These are phyloP conservation scores for Fusarium stilboides DNA, from an alignment of 2,329 filamentous ascomycete genomes.

Conservation along the genomic window DNA sequence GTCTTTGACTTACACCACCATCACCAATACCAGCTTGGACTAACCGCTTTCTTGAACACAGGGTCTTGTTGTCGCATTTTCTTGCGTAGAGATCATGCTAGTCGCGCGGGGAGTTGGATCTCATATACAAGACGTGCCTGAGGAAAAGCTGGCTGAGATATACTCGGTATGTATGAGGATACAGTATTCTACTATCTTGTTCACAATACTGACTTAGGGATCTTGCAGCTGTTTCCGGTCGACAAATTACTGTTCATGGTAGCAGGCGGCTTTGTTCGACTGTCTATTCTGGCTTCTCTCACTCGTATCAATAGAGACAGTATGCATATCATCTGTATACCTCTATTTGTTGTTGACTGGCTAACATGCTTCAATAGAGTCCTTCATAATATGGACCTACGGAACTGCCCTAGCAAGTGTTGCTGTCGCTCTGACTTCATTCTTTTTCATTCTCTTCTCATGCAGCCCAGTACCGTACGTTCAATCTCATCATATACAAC, in stretches of 20 bases:
- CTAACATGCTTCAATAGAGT: conserved; percentile 3
- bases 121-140: conserved; percentile 30
- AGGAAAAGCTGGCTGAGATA: conserved; percentile 25
- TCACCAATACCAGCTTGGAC: background rate
- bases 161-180: conserved; percentile 37
- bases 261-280: conserved; percentile 41
- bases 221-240: conserved; percentile 33
- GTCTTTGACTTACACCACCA: background rate
- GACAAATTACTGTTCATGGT: conserved; percentile 42
- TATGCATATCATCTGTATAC: conserved; percentile 6
- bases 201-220: background rate
- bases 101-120: conserved; percentile 39
- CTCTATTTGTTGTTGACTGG: background rate
- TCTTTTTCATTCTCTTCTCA: conserved; percentile 45
- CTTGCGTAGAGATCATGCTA: conserved; percentile 36
- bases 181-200: background rate
- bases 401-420: conserved; percentile 26
- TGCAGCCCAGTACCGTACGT: conserved; percentile 42
- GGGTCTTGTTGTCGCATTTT: conserved; percentile 31
- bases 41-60: conserved; percentile 14
- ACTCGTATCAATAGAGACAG: conserved; percentile 41
- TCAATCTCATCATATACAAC: no score
- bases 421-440: conserved; percentile 23
- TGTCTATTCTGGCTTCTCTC: conserved; percentile 45
- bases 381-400: conserved; percentile 38